A percentile compares a stretch with the other conserved stretches of the same genome.
phyloP scores from a whole-genome alignment of 179 eudicot genomes.

The Heliamphora pulchella region DNA sequence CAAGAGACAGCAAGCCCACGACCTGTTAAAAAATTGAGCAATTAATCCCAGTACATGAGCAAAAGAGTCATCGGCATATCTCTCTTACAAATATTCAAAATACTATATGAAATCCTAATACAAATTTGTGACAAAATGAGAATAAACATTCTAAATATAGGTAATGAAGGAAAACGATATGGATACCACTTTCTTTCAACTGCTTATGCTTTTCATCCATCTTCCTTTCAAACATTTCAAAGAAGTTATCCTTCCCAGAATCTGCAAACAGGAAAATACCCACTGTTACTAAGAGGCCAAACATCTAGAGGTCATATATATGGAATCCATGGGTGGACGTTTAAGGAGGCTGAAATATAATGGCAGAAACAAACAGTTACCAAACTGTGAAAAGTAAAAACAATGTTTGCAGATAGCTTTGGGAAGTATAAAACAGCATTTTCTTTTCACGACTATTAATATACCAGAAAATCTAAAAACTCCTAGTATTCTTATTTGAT shows the following conservation, averaged over 20 bases:
- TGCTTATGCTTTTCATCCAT: slow-evolving; percentile 65
- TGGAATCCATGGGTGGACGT: background rate
- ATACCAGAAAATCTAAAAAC: background rate
- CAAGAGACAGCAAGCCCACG: slow-evolving; percentile 93
- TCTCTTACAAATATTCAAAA: background rate
- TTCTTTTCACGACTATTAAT: background rate
- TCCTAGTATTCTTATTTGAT: background rate
- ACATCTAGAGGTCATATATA: background rate
- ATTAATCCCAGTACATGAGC: slow-evolving; percentile 11
- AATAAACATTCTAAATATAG: background rate
- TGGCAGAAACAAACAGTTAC: background rate
- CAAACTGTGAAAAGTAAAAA: background rate
- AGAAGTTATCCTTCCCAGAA: slow-evolving; percentile 55
- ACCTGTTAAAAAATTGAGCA: slow-evolving; percentile 38
- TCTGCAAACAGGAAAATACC: slow-evolving; percentile 43
- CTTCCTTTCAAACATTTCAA: slow-evolving; percentile 73
- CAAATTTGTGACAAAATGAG: background rate
- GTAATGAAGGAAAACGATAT: slow-evolving; percentile 6
- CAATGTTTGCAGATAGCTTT: background rate
- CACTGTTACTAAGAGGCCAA: background rate
- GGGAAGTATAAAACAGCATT: background rate
- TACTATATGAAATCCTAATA: background rate
- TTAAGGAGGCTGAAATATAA: background rate
- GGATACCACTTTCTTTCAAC: slow-evolving; percentile 71
- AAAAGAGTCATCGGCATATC: background rate